Percentiles rank a stretch among this genome's conserved stretches.
Evolutionary conservation across 805 yeast genomes (phyloP).

Genomic region (Candida coquimbonensis): DNA sequence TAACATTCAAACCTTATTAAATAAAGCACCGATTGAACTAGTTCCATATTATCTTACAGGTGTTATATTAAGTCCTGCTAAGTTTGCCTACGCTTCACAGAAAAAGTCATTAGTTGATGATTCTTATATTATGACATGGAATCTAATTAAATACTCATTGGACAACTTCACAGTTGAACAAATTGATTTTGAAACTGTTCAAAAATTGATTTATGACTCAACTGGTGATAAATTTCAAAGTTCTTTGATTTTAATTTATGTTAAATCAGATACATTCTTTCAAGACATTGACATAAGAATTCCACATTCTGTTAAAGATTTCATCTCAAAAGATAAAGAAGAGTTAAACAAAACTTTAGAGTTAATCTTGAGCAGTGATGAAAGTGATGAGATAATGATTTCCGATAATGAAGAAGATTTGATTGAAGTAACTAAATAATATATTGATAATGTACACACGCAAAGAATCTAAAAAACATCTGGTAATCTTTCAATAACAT

Average conservation of each 20-base stretch:
- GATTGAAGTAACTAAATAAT: background rate
- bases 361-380: slow-evolving; percentile 13
- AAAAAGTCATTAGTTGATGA: slow-evolving; percentile 5
- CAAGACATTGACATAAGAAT: slow-evolving; percentile 8
- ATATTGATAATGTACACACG: background rate
- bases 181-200: slow-evolving; percentile 22
- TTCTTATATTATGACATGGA: slow-evolving; percentile 23
- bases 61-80: slow-evolving; percentile 25
- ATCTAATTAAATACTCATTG: slow-evolving; percentile 22
- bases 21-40: slow-evolving; percentile 12
- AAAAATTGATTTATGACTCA: slow-evolving; percentile 13
- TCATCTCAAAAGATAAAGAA: slow-evolving; percentile 24
- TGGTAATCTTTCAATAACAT: slow-evolving; percentile 90
- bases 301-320: slow-evolving; percentile 23
- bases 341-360: slow-evolving; percentile 18
- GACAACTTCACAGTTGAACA: slow-evolving; percentile 20
- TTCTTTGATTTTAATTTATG: slow-evolving; percentile 30
- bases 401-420: background rate
- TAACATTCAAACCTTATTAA: slow-evolving; percentile 24
- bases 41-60: slow-evolving; percentile 36
- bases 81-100: slow-evolving; percentile 26
- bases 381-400: slow-evolving; percentile 8
- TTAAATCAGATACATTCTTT: slow-evolving; percentile 21
- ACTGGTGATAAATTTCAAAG: slow-evolving; percentile 21
- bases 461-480: slow-evolving; percentile 57